These are phyloP conservation scores for Herpetomonas samuelpessoai DNA, from an alignment of 208 protist species.

Conservation along the genomic window DNA sequence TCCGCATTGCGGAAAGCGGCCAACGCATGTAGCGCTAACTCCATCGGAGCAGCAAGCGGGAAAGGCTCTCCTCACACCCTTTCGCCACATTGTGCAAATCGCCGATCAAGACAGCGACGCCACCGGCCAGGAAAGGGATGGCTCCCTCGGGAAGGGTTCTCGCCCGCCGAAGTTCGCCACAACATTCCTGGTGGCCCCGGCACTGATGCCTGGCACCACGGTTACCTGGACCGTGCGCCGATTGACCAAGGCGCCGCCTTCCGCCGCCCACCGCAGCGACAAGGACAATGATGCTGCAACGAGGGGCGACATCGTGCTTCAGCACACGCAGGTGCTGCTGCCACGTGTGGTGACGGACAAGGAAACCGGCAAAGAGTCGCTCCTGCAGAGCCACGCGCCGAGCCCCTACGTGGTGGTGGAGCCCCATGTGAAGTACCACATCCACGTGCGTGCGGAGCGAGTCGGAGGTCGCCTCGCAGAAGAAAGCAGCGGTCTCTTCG, in stretches of 20 bases:
- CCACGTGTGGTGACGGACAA: constrained; percentile 8
- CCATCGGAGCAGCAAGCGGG: not conserved
- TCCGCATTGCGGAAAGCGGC: constrained; percentile 53
- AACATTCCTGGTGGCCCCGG: constrained; percentile 47
- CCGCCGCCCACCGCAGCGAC: not conserved
- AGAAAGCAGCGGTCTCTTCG: constrained; percentile 26
- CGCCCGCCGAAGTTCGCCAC: constrained; percentile 30
- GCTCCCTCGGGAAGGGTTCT: constrained; percentile 10
- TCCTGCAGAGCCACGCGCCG: constrained; percentile 28
- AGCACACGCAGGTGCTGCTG: constrained; percentile 31
- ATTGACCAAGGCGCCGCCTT: not conserved
- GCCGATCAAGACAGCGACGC: not conserved
- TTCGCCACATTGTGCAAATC: constrained; percentile 2
- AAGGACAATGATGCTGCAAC: not conserved
- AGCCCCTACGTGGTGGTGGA: constrained; percentile 52
- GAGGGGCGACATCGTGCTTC: constrained; percentile 20
- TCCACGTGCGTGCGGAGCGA: constrained; percentile 30
- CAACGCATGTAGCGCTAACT: not conserved
- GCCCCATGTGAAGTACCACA: constrained; percentile 49
- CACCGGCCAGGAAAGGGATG: not conserved
- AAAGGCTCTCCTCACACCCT: constrained; percentile 1
- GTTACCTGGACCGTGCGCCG: constrained; percentile 54
- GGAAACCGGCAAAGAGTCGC: not conserved
- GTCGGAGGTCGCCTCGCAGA: constrained; percentile 1
- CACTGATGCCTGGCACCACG: constrained; percentile 47